A percentile compares a stretch with the other conserved stretches of the same genome.
These are phyloP conservation scores for Pseudovirgaria hyperparasitica DNA, from an alignment of 2,329 filamentous ascomycete species.

Conservation along the genomic window DNA sequence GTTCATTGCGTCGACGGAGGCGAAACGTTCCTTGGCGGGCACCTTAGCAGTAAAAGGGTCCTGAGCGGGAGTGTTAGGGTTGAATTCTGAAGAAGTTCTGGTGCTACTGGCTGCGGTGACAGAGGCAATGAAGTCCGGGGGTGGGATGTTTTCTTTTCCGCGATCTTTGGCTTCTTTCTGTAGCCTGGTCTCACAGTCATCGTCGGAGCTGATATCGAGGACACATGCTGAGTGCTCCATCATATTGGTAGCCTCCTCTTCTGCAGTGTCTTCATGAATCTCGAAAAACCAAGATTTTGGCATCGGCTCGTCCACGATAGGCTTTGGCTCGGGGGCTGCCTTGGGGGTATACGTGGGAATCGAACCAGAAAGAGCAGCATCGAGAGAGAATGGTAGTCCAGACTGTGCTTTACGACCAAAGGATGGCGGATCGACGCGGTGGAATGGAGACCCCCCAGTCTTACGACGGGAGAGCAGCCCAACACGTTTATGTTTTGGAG, in stretches of 20 bases:
- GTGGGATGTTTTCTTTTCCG: constrained; percentile 91
- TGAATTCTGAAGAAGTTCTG: constrained; percentile 7
- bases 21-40: constrained; percentile 12
- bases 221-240: constrained; percentile 83
- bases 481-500: constrained; percentile 59
- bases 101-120: constrained; percentile 9
- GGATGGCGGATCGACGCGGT: constrained; percentile 58
- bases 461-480: constrained; percentile 58
- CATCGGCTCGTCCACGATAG: constrained; percentile 41
- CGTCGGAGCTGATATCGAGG: constrained; percentile 82
- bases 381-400: constrained; percentile 63
- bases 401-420: constrained; percentile 37
- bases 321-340: constrained; percentile 14
- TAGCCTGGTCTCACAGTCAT: constrained; percentile 51
- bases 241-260: constrained; percentile 83
- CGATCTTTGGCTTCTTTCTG: constrained; percentile 43
- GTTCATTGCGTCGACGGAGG: constrained; percentile 25
- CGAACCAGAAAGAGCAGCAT: constrained; percentile 69
- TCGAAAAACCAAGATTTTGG: constrained; percentile 70
- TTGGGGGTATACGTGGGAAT: constrained; percentile 48
- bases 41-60: constrained; percentile 11
- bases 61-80: constrained; percentile 6
- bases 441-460: constrained; percentile 45
- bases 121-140: constrained; percentile 30
- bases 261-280: constrained; percentile 83